phyloP scores from a whole-genome alignment of 192 early-diverging fungal genomes.

The Coemansia sp. region DNA sequence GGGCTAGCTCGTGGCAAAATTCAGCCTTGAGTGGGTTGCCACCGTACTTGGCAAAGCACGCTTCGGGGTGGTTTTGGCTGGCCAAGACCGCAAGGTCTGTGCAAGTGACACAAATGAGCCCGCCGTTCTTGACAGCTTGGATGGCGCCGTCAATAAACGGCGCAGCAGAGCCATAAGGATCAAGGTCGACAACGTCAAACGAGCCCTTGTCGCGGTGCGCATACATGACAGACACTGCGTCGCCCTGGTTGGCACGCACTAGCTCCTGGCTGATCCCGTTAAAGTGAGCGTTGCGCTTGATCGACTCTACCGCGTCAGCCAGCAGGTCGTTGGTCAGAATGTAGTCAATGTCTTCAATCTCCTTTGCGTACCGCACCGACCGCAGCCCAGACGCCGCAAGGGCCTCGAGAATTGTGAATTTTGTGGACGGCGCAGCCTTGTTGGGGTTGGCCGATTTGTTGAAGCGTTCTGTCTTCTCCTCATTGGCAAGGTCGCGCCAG shows the following conservation, averaged over 20 bases:
- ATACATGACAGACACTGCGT: slow-evolving; percentile 78
- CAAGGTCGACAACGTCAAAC: slow-evolving; percentile 90
- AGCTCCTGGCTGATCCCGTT: slow-evolving; percentile 75
- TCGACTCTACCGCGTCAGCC: slow-evolving; percentile 84
- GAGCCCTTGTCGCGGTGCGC: slow-evolving; percentile 56
- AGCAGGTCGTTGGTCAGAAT: slow-evolving; percentile 93
- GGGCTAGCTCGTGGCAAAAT: slow-evolving; percentile 93
- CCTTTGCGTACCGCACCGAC: slow-evolving; percentile 95
- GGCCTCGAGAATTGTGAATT: slow-evolving; percentile 80
- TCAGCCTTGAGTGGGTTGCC: slow-evolving; percentile 82
- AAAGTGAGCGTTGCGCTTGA: slow-evolving; percentile 77
- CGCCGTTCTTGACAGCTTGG: slow-evolving; percentile 88
- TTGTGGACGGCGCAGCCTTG: slow-evolving; percentile 25
- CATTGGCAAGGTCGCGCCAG: slow-evolving; percentile 76
- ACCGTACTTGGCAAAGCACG: slow-evolving; percentile 93
- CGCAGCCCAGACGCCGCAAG: slow-evolving; percentile 92
- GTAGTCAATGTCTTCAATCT: slow-evolving; percentile 71
- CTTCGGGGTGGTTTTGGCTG: slow-evolving; percentile 82
- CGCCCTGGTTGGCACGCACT: slow-evolving; percentile 77
- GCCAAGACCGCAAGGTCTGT: slow-evolving; percentile 95
- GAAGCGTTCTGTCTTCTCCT: slow-evolving; percentile 59
- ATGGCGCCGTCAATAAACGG: slow-evolving; percentile 96
- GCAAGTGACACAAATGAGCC: slow-evolving; percentile 94
- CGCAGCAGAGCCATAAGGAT: slow-evolving; percentile 95
- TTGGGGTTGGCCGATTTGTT: slow-evolving; percentile 55